A percentile compares a stretch with the other conserved stretches of the same genome.
These are phyloP conservation scores for Populus euphratica DNA, from an alignment of 345 rosid species.

Conservation along the genomic window DNA sequence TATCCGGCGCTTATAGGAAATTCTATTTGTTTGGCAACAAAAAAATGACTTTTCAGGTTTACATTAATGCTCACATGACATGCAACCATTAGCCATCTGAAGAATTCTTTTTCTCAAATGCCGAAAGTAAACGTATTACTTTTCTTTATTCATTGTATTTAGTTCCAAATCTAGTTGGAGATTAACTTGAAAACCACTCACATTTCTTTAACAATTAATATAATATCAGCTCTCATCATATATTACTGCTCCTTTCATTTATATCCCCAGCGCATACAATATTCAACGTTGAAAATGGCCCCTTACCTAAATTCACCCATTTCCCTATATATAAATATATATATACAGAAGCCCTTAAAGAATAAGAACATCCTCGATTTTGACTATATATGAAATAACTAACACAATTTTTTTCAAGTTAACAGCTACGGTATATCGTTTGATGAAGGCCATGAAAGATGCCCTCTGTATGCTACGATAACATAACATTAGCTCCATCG, in stretches of 20 bases:
- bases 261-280: neutral
- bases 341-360: neutral
- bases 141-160: neutral
- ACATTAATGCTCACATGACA: neutral
- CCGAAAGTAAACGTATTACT: neutral
- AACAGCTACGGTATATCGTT: neutral
- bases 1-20: neutral
- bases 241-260: neutral
- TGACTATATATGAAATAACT: neutral
- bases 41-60: neutral
- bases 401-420: neutral
- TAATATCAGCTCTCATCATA: neutral
- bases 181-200: conserved; percentile 1
- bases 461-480: neutral
- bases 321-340: neutral
- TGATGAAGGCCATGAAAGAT: neutral
- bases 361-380: neutral
- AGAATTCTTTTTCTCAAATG: neutral
- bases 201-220: neutral
- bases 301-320: conserved; percentile 4
- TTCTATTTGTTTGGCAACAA: neutral
- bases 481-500: no score
- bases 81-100: neutral
- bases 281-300: conserved; percentile 16
- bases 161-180: neutral